A percentile compares a stretch with the other conserved stretches of the same genome.
Conservation (phyloP, 257 asterid species). For the Solanum rostratum region DNA sequence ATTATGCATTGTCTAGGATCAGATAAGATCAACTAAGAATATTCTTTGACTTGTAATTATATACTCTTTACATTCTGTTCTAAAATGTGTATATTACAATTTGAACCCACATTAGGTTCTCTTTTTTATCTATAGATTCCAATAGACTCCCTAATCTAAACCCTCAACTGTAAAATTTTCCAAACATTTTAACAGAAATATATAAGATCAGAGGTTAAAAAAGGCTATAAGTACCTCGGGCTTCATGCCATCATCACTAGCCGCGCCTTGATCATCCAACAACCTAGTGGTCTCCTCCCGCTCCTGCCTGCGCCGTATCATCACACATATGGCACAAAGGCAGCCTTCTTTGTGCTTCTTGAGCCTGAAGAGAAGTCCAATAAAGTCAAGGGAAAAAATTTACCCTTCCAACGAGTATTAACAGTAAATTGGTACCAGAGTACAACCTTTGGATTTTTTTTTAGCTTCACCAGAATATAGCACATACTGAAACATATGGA, state of each 20-base stretch:
- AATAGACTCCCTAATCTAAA: not conserved
- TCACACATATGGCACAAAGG: conserved; percentile 90
- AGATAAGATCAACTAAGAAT: not conserved
- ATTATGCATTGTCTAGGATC: not conserved
- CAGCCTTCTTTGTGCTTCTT: conserved; percentile 96
- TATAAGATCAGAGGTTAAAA: not conserved
- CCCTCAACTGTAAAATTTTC: not conserved
- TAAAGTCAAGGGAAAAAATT: not conserved
- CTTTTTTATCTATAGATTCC: not conserved
- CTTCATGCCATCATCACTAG: conserved; percentile 62
- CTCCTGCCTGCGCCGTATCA: conserved; percentile 98
- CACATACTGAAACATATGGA: not conserved
- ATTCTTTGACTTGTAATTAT: not conserved
- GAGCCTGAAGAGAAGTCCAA: conserved; percentile 37
- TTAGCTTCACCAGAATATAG: not conserved
- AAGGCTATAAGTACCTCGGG: conserved; percentile 32
- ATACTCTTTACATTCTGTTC: not conserved
- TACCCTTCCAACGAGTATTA: not conserved
- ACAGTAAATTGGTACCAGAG: not conserved
- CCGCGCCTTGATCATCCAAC: conserved; percentile 47
- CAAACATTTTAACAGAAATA: not conserved
- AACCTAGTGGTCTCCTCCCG: conserved; percentile 66
- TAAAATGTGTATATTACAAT: not conserved
- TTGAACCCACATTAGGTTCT: not conserved
- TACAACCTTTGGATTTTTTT: not conserved